phyloP scores from a whole-genome alignment of 345 rosid species.

The Eucalyptus paniculata region DNA sequence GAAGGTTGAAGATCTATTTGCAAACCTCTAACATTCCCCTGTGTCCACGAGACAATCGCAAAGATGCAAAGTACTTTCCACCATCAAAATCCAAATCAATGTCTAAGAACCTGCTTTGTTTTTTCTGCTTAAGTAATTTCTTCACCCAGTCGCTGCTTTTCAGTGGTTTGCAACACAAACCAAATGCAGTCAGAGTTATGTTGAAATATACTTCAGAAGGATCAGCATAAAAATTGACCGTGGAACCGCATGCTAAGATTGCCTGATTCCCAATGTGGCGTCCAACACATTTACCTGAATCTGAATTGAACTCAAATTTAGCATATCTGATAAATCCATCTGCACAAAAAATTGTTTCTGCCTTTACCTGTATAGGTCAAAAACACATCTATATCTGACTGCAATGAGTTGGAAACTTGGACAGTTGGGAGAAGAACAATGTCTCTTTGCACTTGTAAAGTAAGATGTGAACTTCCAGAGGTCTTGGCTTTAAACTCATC shows the following conservation, averaged over 20 bases:
- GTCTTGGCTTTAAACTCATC: slow-evolving; percentile 31
- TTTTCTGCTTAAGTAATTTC: slow-evolving; percentile 57
- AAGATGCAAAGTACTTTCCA: slow-evolving; percentile 66
- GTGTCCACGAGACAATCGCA: slow-evolving; percentile 74
- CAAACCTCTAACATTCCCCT: slow-evolving; percentile 83
- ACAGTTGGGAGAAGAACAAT: slow-evolving; percentile 87
- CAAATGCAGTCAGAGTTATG: slow-evolving; percentile 47
- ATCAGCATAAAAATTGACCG: slow-evolving; percentile 70
- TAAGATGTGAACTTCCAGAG: slow-evolving; percentile 27
- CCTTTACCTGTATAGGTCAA: slow-evolving; percentile 63
- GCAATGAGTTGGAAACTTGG: slow-evolving; percentile 59
- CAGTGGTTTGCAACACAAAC: slow-evolving; percentile 65
- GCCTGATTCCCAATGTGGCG: slow-evolving; percentile 57
- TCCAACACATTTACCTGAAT: slow-evolving; percentile 12
- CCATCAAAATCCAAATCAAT: slow-evolving; percentile 74
- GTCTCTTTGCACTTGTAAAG: slow-evolving; percentile 79
- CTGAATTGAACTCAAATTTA: slow-evolving; percentile 23
- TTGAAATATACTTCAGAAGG: slow-evolving; percentile 57
- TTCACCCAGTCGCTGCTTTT: slow-evolving; percentile 83
- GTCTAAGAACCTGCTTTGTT: slow-evolving; percentile 39
- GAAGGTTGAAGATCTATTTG: neutral
- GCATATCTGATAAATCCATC: neutral
- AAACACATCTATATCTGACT: slow-evolving; percentile 53
- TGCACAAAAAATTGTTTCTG: slow-evolving; percentile 3
- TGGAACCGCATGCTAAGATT: slow-evolving; percentile 59